phyloP scores from a whole-genome alignment of 2,329 filamentous ascomycete genomes.

The Fusarium beomiforme region DNA sequence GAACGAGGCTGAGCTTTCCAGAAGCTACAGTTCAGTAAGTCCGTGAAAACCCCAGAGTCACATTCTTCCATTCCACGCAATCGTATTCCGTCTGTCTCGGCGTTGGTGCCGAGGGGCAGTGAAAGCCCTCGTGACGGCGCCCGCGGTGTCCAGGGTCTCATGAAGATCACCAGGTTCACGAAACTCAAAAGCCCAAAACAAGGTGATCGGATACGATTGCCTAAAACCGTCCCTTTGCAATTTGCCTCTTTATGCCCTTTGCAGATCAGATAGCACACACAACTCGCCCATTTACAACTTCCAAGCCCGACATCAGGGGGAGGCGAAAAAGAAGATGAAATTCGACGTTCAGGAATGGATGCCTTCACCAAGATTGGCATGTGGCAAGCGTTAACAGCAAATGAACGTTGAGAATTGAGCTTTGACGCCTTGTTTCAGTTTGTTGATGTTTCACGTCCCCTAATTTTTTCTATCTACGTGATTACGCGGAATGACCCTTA shows the following conservation, averaged over 20 bases:
- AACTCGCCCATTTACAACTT: background rate
- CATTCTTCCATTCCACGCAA: background rate
- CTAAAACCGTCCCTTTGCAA: background rate
- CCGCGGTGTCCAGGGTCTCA: conserved; percentile 9
- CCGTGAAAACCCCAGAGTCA: background rate
- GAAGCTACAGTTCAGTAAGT: conserved; percentile 1
- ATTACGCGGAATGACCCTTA: conserved; percentile 6
- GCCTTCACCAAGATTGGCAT: conserved; percentile 37
- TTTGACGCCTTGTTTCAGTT: conserved; percentile 20
- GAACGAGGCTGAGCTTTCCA: conserved; percentile 28
- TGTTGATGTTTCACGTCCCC: conserved; percentile 25
- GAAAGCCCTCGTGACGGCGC: conserved; percentile 6
- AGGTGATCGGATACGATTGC: background rate
- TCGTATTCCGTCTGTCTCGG: background rate
- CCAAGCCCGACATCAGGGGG: conserved; percentile 21
- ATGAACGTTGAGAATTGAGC: conserved; percentile 7
- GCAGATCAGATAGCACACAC: background rate
- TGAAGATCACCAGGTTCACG: background rate
- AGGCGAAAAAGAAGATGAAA: conserved; percentile 28
- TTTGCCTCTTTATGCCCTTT: background rate
- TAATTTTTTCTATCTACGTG: conserved; percentile 2
- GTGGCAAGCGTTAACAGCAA: conserved; percentile 33
- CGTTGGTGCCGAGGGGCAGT: background rate
- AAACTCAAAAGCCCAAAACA: background rate
- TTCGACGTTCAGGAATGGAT: conserved; percentile 17